Conservation (phyloP, 768 basidiomycete species). For the Pleurotus giganteus region DNA sequence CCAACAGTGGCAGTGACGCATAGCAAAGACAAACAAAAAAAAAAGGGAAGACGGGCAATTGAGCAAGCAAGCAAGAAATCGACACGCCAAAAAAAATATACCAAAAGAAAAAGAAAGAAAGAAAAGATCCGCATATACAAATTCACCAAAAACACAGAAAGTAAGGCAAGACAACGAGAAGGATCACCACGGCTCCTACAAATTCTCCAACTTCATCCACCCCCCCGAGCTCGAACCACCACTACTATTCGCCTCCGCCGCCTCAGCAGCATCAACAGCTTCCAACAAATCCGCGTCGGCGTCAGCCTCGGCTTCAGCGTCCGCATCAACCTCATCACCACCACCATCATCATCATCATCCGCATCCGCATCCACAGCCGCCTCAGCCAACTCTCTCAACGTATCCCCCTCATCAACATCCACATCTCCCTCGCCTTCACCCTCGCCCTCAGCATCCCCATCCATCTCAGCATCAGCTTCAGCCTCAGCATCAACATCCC, state of each 20-base stretch:
- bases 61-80: too few species aligned
- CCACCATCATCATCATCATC: conserved; percentile 12
- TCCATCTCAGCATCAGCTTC: conserved; percentile 14
- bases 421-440: conserved; percentile 14
- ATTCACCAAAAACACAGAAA: too few species aligned
- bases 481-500: conserved; percentile 22
- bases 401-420: conserved; percentile 3
- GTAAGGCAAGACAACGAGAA: too few species aligned
- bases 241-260: conserved; percentile 42
- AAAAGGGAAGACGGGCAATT: too few species aligned
- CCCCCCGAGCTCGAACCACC: conserved; percentile 21
- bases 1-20: too few species aligned
- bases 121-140: too few species aligned
- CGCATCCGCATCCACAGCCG: conserved; percentile 29
- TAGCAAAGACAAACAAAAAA: too few species aligned
- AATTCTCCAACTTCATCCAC: conserved; percentile 15
- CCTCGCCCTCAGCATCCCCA: conserved; percentile 20
- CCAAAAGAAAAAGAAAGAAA: too few species aligned
- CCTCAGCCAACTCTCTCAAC: conserved; percentile 12
- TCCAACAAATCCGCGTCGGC: conserved; percentile 49
- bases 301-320: conserved; percentile 28
- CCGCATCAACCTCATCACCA: conserved; percentile 31
- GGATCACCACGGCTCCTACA: too few species aligned
- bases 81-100: too few species aligned
- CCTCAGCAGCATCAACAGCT: conserved; percentile 50